Evolutionary conservation across 2,329 filamentous ascomycete genomes (phyloP), one percentile per base, ranked within the genome.

Genomic region (Esteya vermicola): DNA sequence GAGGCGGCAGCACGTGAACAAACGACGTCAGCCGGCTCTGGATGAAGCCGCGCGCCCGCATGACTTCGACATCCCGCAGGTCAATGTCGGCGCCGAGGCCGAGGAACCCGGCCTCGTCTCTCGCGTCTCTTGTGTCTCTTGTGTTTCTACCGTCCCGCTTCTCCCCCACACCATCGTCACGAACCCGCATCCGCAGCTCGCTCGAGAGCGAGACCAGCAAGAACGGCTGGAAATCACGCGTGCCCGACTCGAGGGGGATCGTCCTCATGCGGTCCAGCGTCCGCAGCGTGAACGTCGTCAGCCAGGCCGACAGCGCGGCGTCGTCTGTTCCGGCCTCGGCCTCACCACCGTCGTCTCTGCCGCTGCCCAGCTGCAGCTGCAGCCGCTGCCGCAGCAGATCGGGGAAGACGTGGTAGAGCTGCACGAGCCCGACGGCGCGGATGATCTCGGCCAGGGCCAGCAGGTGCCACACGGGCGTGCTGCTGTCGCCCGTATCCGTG

Each of bases 341-440:
- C 14, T 30, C 27, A 12, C 50, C 13, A 12, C 32, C 33, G 30
- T 18, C 43, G 54, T 53, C 21, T 23, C 48, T 48, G 30, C 53
- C 51, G n/a, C n/a, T n/a, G n/a, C n/a, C n/a, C n/a, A n/a, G n/a
- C 54, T 45, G 43, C 4, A 33, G 28, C 22, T 54, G 40, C 48
- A 69, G 48, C 36, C 66, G 61, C 27, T 57, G 58, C 14, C 57
- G 57, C 1, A 69, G 55, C 27, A 69, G 55, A 21, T 67, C 62
- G 3, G 70, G 69, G 42, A 72, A 72, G 26, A 65, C 62, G 18
- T 65, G 63, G 48, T 74, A 74, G n/a, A 74, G 51, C 45, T 74
- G 68, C 31, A 73, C 53, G 4, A 73, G 57, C 1, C 67, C 69
- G 3, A 65, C 60, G 38, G 62, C 66, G 28, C 69, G 64, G 44